phyloP scores from a whole-genome alignment of 768 basidiomycete species.

The Rhizopogon sp. region DNA sequence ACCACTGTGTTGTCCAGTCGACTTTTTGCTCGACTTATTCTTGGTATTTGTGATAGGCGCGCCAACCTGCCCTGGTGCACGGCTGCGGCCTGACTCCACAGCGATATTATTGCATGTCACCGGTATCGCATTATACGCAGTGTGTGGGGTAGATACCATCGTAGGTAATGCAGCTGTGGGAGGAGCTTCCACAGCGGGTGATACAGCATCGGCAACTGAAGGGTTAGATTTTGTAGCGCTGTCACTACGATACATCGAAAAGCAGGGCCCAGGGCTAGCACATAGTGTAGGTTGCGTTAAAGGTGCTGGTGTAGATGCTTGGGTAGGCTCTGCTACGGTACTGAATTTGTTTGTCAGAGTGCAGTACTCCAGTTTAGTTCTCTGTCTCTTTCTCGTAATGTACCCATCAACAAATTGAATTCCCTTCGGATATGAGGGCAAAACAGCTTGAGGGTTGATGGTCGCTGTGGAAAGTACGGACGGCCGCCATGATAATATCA shows the following conservation, averaged over 20 bases:
- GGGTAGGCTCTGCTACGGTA: constrained; percentile 16
- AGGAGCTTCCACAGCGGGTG: not conserved
- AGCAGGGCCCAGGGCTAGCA: constrained; percentile 34
- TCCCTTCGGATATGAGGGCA: constrained; percentile 15
- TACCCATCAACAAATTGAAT: constrained; percentile 54
- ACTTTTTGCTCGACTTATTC: constrained; percentile 10
- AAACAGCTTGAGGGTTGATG: constrained; percentile 23
- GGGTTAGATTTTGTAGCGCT: constrained; percentile 4
- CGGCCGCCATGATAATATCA: constrained; percentile 44
- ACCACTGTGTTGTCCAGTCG: constrained; percentile 5
- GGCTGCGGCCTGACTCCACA: not conserved
- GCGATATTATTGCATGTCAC: not conserved
- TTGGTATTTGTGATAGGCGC: not conserved
- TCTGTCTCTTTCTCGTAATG: constrained; percentile 18
- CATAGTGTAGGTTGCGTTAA: constrained; percentile 22
- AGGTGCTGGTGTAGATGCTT: constrained; percentile 23
- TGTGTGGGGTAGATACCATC: too few species aligned
- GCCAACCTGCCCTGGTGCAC: not conserved
- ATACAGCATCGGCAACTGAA: not conserved
- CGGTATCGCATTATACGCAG: too few species aligned
- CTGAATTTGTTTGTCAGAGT: constrained; percentile 49
- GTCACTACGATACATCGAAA: constrained; percentile 31
- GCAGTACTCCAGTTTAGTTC: constrained; percentile 31
- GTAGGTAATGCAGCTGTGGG: not conserved
- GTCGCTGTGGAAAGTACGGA: constrained; percentile 20